Evolutionary conservation across 2,329 filamentous ascomycete genomes (phyloP), one percentile per base, ranked within the genome.

Genomic region (Clarireedia paspali): DNA sequence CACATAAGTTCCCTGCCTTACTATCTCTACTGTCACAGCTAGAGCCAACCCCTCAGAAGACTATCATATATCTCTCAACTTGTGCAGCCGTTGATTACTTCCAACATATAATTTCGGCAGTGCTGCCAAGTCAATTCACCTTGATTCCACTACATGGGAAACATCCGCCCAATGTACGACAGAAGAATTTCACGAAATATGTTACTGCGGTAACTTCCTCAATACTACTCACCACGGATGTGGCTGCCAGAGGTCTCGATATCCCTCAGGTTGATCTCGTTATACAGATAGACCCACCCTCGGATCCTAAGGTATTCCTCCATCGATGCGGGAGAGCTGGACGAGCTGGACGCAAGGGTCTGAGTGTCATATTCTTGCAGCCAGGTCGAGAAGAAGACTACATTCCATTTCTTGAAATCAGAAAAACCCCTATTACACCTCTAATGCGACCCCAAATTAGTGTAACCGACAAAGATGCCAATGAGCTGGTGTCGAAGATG

Each of bases 41-140:
- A 23, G 77, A 87, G n/a, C 81, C 88, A 0, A 79, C 77, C 4
- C 92, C 92, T 0, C 85, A 91, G 61, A 91, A 91, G 67, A 87
- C 84, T 34, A 96, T 99, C 53, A 78, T 96, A 53, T 99, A 96
- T 69, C 78, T 97, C 23, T 95, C 91, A 0, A 96, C 92, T 2
- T 96, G 94, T 70, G 91, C 91, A 34, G 88, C 89, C 0, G 94
- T 99, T 58, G 92, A 97, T 70, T 97, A 97, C 72, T 95, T 95
- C 69, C 84, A 91, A 58, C 81, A 90, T 63, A 76, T 95, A 5
- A 76, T 99, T 1, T 88, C 89, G 0, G 72, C 78, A 2, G 73
- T 96, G 5, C 74, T 99, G 0, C 87, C 87, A 1, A 70, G 78
- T 7, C 76, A 79, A 1, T 89, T 89, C 65, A 75, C 81, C 0